These are phyloP conservation scores for Hyphodiscus sp. DNA, from an alignment of 2,329 filamentous ascomycete genomes.

Conservation along the genomic window DNA sequence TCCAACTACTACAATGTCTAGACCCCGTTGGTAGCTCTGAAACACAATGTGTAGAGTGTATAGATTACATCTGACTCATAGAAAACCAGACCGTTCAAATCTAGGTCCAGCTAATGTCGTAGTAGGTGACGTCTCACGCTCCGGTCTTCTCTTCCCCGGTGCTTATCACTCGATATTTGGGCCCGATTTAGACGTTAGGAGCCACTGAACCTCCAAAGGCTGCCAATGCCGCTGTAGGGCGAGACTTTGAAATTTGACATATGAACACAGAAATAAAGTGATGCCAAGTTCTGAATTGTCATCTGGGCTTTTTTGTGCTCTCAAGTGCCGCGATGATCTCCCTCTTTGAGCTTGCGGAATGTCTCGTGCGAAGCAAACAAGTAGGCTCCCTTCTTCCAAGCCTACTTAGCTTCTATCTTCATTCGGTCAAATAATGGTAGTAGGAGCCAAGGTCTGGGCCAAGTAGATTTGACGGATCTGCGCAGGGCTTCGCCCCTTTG, in stretches of 20 bases:
- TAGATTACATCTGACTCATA: neutral
- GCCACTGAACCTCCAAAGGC: neutral
- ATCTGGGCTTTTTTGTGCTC: neutral
- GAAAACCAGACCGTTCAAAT: neutral
- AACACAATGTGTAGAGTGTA: neutral
- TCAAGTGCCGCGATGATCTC: neutral
- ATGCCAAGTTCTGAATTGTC: neutral
- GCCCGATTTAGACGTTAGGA: neutral
- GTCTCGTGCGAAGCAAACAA: neutral
- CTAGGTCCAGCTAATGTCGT: neutral
- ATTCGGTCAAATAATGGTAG: no score
- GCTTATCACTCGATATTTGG: neutral
- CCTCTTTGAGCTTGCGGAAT: neutral
- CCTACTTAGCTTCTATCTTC: neutral
- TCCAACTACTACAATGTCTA: neutral
- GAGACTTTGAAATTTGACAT: neutral
- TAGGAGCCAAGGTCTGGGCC: neutral
- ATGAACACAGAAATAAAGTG: neutral
- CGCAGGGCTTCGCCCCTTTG: neutral
- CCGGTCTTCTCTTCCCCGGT: neutral
- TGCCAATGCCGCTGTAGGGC: neutral
- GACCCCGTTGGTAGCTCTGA: neutral
- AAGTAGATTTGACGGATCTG: neutral
- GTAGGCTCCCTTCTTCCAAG: neutral
- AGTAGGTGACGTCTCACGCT: neutral